Conservation (phyloP, 2,329 filamentous ascomycete species). For the Alternaria triticimaculans region DNA sequence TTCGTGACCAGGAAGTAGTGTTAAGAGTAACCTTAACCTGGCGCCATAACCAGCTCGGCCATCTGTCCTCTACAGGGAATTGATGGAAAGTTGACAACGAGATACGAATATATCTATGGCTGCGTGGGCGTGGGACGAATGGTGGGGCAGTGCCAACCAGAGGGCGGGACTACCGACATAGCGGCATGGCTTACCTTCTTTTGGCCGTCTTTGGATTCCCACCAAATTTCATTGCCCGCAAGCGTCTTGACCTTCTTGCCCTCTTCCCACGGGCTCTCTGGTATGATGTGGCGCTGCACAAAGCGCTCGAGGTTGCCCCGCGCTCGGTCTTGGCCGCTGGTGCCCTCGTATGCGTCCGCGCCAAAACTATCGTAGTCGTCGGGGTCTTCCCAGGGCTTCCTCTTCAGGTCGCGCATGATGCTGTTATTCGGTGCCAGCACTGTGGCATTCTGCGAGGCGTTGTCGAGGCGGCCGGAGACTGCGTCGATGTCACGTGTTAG, state of each 20-base stretch:
- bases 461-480: constrained; percentile 72
- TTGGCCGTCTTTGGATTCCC: constrained; percentile 74
- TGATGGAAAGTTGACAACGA: constrained; percentile 6
- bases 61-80: constrained; percentile 2
- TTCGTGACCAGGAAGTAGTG: constrained; percentile 36
- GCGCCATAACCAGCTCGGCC: constrained; percentile 42
- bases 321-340: constrained; percentile 76
- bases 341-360: constrained; percentile 75
- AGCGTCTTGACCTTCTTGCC: constrained; percentile 70
- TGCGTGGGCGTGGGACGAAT: background rate
- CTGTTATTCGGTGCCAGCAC: constrained; percentile 87
- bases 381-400: constrained; percentile 86
- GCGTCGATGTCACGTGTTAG: constrained; percentile 77
- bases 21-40: constrained; percentile 33
- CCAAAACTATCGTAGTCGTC: constrained; percentile 74
- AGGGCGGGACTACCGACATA: constrained; percentile 4
- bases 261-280: constrained; percentile 76
- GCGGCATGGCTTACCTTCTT: constrained; percentile 63
- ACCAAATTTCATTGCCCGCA: constrained; percentile 77
- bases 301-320: constrained; percentile 78
- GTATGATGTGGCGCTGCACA: constrained; percentile 84
- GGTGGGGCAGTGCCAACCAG: constrained; percentile 7
- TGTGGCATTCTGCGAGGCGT: constrained; percentile 73
- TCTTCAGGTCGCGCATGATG: constrained; percentile 76
- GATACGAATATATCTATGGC: background rate